phyloP scores from a whole-genome alignment of 2,329 filamentous ascomycete genomes.

The Parafenestella ontariensis region DNA sequence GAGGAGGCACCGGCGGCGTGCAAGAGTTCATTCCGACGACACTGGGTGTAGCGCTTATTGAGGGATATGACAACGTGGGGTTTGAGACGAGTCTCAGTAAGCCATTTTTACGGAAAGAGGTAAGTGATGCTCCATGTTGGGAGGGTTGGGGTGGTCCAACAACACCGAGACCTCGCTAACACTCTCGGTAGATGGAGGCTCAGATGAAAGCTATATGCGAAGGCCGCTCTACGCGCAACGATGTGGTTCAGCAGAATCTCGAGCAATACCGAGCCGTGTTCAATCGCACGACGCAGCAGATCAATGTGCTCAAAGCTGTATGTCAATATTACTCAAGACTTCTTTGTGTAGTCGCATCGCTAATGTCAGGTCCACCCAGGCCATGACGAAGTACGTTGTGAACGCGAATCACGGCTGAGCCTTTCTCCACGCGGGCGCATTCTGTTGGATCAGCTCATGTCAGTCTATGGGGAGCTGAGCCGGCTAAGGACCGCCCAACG shows the following conservation, averaged over 20 bases:
- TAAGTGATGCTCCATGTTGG: slow-evolving; percentile 31
- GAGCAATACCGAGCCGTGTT: slow-evolving; percentile 88
- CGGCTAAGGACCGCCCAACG: not conserved
- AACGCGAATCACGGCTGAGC: slow-evolving; percentile 47
- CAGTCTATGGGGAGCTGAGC: slow-evolving; percentile 2
- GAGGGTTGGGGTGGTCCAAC: slow-evolving; percentile 7
- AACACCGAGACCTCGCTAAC: slow-evolving; percentile 13
- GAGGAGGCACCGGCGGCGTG: slow-evolving; percentile 58
- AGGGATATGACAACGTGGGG: slow-evolving; percentile 94
- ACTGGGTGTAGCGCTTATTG: slow-evolving; percentile 87
- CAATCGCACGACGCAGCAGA: slow-evolving; percentile 77
- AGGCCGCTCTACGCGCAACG: slow-evolving; percentile 74
- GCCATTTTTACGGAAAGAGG: slow-evolving; percentile 91
- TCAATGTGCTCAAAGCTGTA: slow-evolving; percentile 66
- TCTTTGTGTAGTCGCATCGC: slow-evolving; percentile 24
- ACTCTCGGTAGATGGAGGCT: slow-evolving; percentile 73
- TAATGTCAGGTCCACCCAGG: slow-evolving; percentile 33
- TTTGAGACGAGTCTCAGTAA: slow-evolving; percentile 93
- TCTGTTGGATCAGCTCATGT: slow-evolving; percentile 3
- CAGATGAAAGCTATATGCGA: slow-evolving; percentile 98
- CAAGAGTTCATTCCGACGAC: slow-evolving; percentile 93
- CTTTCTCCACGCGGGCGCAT: slow-evolving; percentile 32
- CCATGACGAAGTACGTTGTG: slow-evolving; percentile 50
- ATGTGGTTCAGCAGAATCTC: slow-evolving; percentile 82
- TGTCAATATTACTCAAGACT: slow-evolving; percentile 33